Percentiles rank a stretch among this genome's conserved stretches.
phyloP scores from a whole-genome alignment of 345 rosid species.

The Alliaria petiolata region DNA sequence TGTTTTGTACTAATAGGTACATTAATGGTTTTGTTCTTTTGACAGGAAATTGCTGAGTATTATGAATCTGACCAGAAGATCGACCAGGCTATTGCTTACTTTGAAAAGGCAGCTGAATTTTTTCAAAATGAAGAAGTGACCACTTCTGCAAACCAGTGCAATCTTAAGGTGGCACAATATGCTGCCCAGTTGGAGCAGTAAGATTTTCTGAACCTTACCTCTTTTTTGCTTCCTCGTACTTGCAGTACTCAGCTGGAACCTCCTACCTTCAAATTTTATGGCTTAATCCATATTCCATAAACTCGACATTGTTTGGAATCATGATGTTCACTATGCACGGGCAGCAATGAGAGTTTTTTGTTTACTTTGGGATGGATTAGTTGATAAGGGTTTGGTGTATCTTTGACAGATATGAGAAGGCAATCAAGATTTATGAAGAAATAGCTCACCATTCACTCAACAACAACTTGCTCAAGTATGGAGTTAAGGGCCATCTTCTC shows the following conservation, averaged over 20 bases:
- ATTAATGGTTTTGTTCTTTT: neutral
- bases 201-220: constrained; percentile 27
- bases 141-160: constrained; percentile 97
- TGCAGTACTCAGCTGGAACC: neutral
- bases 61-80: constrained; percentile 63
- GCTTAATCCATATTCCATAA: neutral
- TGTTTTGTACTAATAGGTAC: neutral
- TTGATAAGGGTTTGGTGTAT: constrained; percentile 22
- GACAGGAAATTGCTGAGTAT: constrained; percentile 82
- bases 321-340: neutral
- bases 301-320: neutral
- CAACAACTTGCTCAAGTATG: constrained; percentile 86
- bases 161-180: constrained; percentile 92
- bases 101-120: constrained; percentile 78
- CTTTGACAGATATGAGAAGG: constrained; percentile 70
- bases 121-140: constrained; percentile 81
- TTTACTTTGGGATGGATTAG: neutral
- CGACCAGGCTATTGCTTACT: constrained; percentile 60
- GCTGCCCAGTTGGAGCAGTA: constrained; percentile 93
- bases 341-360: neutral
- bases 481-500: constrained; percentile 97
- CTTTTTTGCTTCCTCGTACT: neutral
- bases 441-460: constrained; percentile 69
- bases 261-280: neutral
- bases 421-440: constrained; percentile 88